Base-by-base conservation (phyloP, 1,284 basidiomycete genomes). In the Rhodotorula sp. region DNA sequence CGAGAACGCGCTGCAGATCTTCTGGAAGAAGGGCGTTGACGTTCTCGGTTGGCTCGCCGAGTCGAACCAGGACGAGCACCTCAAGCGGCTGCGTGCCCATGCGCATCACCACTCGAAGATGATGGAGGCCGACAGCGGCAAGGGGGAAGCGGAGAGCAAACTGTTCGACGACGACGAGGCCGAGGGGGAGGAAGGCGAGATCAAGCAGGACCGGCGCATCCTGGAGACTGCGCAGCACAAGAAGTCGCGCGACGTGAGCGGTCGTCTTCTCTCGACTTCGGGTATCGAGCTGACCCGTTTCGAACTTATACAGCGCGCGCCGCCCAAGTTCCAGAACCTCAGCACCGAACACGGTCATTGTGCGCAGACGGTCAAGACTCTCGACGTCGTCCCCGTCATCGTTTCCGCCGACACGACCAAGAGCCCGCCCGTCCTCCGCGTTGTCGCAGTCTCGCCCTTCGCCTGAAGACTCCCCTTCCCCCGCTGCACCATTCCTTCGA, bases 21-120 rank as follows among this genome's bases (percentile, higher is more conserved):
- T 94, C 75, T 83, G 82, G 82, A 80, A 79, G 74, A 74, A 79
- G 66, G 78, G 78, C 39, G 79, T 81, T 68, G 94, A 99, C 77
- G 94, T 97, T 62, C 91, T 99, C 71, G 88, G 86, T 46, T 97
- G 90, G 90, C 85, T 99, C 53, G 92, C 92, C 22, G 93, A 95
- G 81, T 90, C 90, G 77, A 91, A 89, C 77, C 80, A 80, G 64
- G 94, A 99, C 78, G 76, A 76, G 49, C 80, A 81, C 67, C 70
- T 78, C 24, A 70, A 74, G 46, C 71, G 71, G 48, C 62, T 78
- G 44, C 68, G 68, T 30, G 62, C 75, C 22, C 67, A 70, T 17
- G 93, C 95, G 77, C 91, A 93, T 78, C 92, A 95, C 78, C 83
- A 95, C 76, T 90, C 89, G 83, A 91, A 91, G 81, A 90, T 95